Conservation (phyloP, 2,329 filamentous ascomycete genomes). For the Trematosphaeria pertusa region DNA sequence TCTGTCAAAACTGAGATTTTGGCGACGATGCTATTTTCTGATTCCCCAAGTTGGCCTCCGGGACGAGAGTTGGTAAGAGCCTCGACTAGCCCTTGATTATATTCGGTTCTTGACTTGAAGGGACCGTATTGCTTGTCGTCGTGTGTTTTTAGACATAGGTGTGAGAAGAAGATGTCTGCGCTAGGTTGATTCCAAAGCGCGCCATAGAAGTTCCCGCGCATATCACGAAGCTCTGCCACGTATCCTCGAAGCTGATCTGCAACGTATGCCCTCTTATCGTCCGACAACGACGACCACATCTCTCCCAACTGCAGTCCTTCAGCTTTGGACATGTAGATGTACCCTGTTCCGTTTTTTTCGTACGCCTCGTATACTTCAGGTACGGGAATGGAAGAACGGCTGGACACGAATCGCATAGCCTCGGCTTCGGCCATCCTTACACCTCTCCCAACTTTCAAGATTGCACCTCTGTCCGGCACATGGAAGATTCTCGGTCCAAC, state of each 20-base stretch:
- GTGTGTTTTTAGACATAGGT: constrained; percentile 10
- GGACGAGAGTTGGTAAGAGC: constrained; percentile 21
- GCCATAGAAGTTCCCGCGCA: constrained; percentile 19
- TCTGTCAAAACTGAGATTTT: constrained; percentile 10
- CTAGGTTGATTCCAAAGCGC: constrained; percentile 15
- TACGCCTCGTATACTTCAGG: constrained; percentile 23
- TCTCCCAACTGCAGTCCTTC: constrained; percentile 14
- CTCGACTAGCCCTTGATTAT: constrained; percentile 19
- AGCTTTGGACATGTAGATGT: constrained; percentile 24
- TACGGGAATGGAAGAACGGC: constrained; percentile 18
- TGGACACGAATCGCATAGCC: constrained; percentile 21
- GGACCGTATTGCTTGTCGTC: constrained; percentile 15
- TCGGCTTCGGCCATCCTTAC: constrained; percentile 19
- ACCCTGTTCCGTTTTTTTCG: constrained; percentile 15
- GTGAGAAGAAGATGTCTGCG: constrained; percentile 22
- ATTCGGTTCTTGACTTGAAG: constrained; percentile 16
- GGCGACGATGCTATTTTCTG: constrained; percentile 12
- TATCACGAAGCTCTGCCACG: constrained; percentile 8
- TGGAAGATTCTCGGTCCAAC: constrained; percentile 1
- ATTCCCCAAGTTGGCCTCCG: constrained; percentile 8
- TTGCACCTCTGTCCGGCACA: constrained; percentile 2
- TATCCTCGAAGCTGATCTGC: constrained; percentile 14
- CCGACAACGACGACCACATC: constrained; percentile 13
- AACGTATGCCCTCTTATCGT: constrained; percentile 9
- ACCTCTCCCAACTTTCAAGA: constrained; percentile 19